Percentiles rank a stretch among this genome's conserved stretches.
Conservation (phyloP, 2,329 filamentous ascomycete genomes). For the Colletotrichum sublineola region DNA sequence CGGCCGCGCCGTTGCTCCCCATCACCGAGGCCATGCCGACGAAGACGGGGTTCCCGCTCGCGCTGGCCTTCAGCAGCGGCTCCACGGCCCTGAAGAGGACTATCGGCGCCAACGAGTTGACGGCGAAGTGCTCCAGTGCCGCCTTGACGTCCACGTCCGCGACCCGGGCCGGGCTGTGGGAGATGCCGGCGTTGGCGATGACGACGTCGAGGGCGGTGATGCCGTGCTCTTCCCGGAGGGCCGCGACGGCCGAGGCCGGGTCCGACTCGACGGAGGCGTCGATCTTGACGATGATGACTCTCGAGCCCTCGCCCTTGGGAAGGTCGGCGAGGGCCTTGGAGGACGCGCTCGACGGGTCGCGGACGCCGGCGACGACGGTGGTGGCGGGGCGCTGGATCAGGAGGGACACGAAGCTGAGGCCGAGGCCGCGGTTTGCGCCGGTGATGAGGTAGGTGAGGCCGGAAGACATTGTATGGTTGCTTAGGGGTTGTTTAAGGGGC, state of each 20-base stretch:
- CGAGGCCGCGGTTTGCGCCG: slow-evolving; percentile 45
- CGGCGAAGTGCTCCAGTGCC: slow-evolving; percentile 51
- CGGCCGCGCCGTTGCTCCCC: slow-evolving; percentile 43
- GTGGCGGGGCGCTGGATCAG: slow-evolving; percentile 30
- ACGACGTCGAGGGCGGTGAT: slow-evolving; percentile 63
- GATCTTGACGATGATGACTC: slow-evolving; percentile 57
- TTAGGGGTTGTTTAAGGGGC: neutral
- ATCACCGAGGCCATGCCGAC: slow-evolving; percentile 46
- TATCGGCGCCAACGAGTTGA: slow-evolving; percentile 51
- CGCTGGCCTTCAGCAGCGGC: slow-evolving; percentile 46
- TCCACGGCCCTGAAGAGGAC: slow-evolving; percentile 44
- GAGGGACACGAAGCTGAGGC: slow-evolving; percentile 26
- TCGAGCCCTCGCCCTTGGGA: slow-evolving; percentile 51
- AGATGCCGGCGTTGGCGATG: slow-evolving; percentile 65
- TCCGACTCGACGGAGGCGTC: slow-evolving; percentile 54
- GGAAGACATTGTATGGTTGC: slow-evolving; percentile 49
- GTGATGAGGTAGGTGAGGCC: slow-evolving; percentile 51
- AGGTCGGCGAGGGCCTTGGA: slow-evolving; percentile 53
- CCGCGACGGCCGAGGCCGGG: slow-evolving; percentile 49
- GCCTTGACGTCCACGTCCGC: slow-evolving; percentile 48
- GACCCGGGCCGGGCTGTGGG: slow-evolving; percentile 14
- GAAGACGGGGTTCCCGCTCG: slow-evolving; percentile 45
- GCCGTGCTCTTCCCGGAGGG: slow-evolving; percentile 47
- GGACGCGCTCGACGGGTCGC: slow-evolving; percentile 48
- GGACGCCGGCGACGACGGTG: slow-evolving; percentile 58